Conservation (phyloP, 352 stramenopile genomes). For the Chrysophaeum taylorii region DNA sequence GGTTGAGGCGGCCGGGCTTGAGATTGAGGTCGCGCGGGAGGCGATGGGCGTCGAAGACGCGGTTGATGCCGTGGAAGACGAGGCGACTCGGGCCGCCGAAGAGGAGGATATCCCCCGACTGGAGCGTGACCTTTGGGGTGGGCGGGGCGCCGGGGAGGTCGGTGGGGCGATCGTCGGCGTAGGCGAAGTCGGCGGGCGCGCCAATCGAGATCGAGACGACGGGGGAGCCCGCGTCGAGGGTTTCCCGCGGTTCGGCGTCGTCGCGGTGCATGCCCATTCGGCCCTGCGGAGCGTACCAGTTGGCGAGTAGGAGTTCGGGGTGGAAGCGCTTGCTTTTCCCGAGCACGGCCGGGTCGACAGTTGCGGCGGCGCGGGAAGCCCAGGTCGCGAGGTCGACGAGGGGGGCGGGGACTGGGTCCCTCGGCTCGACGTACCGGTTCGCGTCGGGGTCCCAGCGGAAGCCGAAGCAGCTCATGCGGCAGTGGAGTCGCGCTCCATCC, state of each 20-base stretch:
- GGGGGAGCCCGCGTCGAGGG: conserved; percentile 50
- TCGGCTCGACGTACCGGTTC: conserved; percentile 48
- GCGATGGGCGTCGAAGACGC: conserved; percentile 48
- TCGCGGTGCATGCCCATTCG: conserved; percentile 60
- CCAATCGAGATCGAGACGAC: conserved; percentile 60
- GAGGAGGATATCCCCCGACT: conserved; percentile 56
- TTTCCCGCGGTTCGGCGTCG: conserved; percentile 53
- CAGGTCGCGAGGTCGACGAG: conserved; percentile 38
- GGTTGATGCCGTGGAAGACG: conserved; percentile 54
- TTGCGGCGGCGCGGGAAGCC: conserved; percentile 36
- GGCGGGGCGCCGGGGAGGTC: conserved; percentile 23
- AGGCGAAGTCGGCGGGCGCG: conserved; percentile 52
- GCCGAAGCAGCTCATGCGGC: conserved; percentile 60
- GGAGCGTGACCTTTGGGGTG: conserved; percentile 51
- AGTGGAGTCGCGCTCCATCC: conserved; percentile 53
- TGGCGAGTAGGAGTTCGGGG: conserved; percentile 56
- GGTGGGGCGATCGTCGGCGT: conserved; percentile 50
- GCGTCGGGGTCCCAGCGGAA: conserved; percentile 56
- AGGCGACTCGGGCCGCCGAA: conserved; percentile 50
- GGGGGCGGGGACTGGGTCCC: conserved; percentile 30
- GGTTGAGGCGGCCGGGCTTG: conserved; percentile 50
- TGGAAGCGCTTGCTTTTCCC: conserved; percentile 40
- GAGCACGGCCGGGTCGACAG: conserved; percentile 40
- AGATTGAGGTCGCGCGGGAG: conserved; percentile 45
- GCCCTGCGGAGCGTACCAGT: conserved; percentile 60